These are phyloP conservation scores for Antrodiella citrinella DNA, from an alignment of 768 basidiomycete genomes.

Conservation along the genomic window DNA sequence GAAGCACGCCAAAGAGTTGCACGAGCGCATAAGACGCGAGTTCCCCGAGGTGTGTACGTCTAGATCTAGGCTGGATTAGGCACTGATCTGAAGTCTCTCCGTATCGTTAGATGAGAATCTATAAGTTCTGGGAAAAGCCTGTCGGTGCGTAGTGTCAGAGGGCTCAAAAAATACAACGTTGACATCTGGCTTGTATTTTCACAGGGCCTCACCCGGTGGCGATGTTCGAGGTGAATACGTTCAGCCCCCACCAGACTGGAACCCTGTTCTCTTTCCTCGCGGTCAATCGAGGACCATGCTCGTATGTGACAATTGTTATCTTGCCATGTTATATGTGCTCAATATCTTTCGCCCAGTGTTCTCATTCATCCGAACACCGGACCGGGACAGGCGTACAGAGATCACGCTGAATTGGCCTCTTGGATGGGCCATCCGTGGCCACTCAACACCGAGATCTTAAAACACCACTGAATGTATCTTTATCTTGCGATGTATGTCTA, in stretches of 20 bases:
- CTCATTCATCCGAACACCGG: slow-evolving; percentile 66
- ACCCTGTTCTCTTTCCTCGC: slow-evolving; percentile 61
- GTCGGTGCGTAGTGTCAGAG: too few species aligned
- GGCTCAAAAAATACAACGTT: slow-evolving; percentile 12
- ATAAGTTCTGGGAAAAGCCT: slow-evolving; percentile 52
- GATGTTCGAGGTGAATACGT: slow-evolving; percentile 68
- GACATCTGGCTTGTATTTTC: too few species aligned
- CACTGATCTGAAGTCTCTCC: too few species aligned
- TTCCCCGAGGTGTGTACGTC: slow-evolving; percentile 51
- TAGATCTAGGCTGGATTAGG: not conserved
- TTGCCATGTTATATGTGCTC: slow-evolving; percentile 4
- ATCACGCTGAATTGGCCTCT: slow-evolving; percentile 54
- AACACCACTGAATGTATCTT: too few species aligned
- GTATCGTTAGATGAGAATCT: slow-evolving; percentile 57
- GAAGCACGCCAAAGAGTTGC: slow-evolving; percentile 44
- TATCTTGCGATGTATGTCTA: too few species aligned
- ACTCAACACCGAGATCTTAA: slow-evolving; percentile 35
- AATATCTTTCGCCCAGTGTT: slow-evolving; percentile 33
- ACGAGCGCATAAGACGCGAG: slow-evolving; percentile 51
- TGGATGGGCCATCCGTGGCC: slow-evolving; percentile 67
- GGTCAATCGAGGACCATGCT: slow-evolving; percentile 62
- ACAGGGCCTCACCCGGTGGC: slow-evolving; percentile 58
- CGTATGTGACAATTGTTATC: slow-evolving; percentile 34
- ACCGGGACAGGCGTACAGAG: slow-evolving; percentile 39
- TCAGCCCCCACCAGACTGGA: slow-evolving; percentile 61